Base-by-base conservation (phyloP, 176 grass and related monocot genomes). In the Secale cereale region DNA sequence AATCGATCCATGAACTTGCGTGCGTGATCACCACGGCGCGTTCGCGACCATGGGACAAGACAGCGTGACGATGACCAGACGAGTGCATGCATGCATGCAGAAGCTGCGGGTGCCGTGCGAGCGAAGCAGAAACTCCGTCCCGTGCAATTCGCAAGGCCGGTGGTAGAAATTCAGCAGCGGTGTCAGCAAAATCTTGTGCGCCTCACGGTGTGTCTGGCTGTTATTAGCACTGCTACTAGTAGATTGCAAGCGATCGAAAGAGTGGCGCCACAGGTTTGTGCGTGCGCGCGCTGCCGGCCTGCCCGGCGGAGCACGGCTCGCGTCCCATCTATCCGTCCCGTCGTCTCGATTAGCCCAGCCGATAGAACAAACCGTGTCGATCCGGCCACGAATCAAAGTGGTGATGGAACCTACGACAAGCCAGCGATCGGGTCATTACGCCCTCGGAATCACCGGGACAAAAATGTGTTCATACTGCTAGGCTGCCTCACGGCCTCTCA, bases 291-390 rank as follows among this genome's bases (percentile, higher is more conserved):
- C 16, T 54, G 50, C 64, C 59, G 48, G 70, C 64, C 59, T 74
- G 70, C 70, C 82, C 78, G 32, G 0, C 16, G 48, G 22, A 16
- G 82, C 88, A 89, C 78, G 83, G 48, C 78, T 57, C 73, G 56
- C 64, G 56, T 90, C 73, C 64, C 79, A 19, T 52, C 48, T 52
- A 65, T 72, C 72, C 9, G 13, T 32, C 14, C n/a, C n/a, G n/a
- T n/a, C n/a, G 19, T 2, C 52, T 22, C 48, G 16, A 62, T 50
- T 50, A 5, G 19, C 19, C 45, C 1, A 10, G 5, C 16, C 7
- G 61, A 20, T 30, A 7, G 77, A 26, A 8, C 68, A n/a, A 48
- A 29, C 60, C 14, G 40, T 39, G 70, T 57, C 7, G 19, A 71
- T 59, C 33, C 31, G 16, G 16, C 11, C 35, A 52, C 48, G 10